Percentiles rank a stretch among this genome's conserved stretches.
Conservation (phyloP, 179 eudicot genomes). For the Actinidia arguta region DNA sequence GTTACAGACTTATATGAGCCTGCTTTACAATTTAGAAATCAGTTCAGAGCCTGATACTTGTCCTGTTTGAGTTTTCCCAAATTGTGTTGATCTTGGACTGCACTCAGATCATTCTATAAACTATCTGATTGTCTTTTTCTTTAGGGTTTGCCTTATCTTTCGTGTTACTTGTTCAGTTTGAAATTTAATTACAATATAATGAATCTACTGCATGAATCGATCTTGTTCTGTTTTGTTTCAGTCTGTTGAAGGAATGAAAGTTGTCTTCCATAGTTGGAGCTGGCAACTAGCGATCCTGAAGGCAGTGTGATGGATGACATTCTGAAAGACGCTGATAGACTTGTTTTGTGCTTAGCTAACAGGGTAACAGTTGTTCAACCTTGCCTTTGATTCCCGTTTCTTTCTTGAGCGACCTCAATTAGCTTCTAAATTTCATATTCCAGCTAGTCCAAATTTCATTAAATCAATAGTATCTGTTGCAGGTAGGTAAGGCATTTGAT, state of each 20-base stretch:
- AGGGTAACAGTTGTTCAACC: constrained; percentile 47
- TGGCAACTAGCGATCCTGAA: constrained; percentile 79
- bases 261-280: constrained; percentile 88
- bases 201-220: too few species aligned
- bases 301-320: constrained; percentile 85
- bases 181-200: too few species aligned
- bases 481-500: constrained; percentile 96
- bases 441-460: neutral
- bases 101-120: too few species aligned
- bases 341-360: constrained; percentile 84
- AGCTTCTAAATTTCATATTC: neutral
- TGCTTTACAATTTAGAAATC: too few species aligned
- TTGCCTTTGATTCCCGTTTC: neutral
- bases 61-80: too few species aligned
- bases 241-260: constrained; percentile 99
- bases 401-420: neutral
- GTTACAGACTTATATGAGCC: too few species aligned
- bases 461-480: constrained; percentile 16
- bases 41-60: too few species aligned
- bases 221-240: constrained; percentile 45
- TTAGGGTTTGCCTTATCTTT: too few species aligned
- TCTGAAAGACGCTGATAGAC: constrained; percentile 90
- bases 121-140: too few species aligned
- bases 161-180: too few species aligned
- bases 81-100: too few species aligned